Percentiles rank a stretch among this genome's conserved stretches.
Conservation (phyloP, 2,329 filamentous ascomycete genomes). For the Neonectria sp. region DNA sequence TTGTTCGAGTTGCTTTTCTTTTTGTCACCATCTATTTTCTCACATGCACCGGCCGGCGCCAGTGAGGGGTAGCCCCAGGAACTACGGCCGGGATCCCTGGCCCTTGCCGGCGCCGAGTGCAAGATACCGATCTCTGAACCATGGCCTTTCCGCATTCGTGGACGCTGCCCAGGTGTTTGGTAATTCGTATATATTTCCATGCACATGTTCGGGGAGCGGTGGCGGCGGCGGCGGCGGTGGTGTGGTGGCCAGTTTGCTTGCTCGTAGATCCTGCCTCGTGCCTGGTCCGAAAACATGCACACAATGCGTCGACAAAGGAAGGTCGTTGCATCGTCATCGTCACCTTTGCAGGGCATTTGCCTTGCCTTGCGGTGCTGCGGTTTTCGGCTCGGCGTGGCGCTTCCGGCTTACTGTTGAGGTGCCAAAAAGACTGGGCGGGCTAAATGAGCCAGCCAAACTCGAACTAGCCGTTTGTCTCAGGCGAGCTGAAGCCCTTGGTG, state of each 20-base stretch:
- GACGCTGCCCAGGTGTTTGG: slow-evolving; percentile 22
- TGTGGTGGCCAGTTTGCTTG: background rate
- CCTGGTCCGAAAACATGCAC: background rate
- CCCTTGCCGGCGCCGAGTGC: slow-evolving; percentile 42
- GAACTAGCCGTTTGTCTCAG: slow-evolving; percentile 30
- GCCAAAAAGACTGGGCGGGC: slow-evolving; percentile 11
- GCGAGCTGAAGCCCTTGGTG: slow-evolving; percentile 21
- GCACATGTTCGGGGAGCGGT: slow-evolving; percentile 16
- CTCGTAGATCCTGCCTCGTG: background rate
- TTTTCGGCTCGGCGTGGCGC: slow-evolving; percentile 27
- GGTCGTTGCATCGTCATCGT: slow-evolving; percentile 12
- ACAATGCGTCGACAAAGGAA: background rate
- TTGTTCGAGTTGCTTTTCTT: slow-evolving; percentile 21
- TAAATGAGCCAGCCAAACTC: slow-evolving; percentile 17
- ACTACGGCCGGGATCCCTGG: slow-evolving; percentile 46
- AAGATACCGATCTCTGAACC: slow-evolving; percentile 47
- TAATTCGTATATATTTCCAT: slow-evolving; percentile 4
- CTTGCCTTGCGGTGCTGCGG: slow-evolving; percentile 19
- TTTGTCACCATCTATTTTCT: slow-evolving; percentile 44
- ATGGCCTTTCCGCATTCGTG: slow-evolving; percentile 30
- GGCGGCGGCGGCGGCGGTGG: slow-evolving; percentile 6
- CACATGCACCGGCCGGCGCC: slow-evolving; percentile 38
- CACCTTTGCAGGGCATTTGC: slow-evolving; percentile 21
- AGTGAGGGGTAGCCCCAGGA: slow-evolving; percentile 50
- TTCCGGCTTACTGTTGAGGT: slow-evolving; percentile 15